Conservation (phyloP, 73 alveolate species). For the Paramecium tetraurelia region DNA sequence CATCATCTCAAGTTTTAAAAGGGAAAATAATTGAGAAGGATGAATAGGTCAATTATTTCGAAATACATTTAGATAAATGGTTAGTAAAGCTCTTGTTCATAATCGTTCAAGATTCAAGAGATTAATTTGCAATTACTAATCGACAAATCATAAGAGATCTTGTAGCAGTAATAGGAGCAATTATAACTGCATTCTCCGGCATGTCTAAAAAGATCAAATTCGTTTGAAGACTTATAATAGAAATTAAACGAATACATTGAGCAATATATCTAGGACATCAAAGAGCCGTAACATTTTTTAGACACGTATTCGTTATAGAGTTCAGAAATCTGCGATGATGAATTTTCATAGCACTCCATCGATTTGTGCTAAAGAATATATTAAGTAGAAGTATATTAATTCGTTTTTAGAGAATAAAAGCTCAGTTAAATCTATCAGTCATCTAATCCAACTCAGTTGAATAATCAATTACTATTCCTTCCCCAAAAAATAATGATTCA, state of each 20-base stretch:
- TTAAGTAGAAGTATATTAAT: neutral
- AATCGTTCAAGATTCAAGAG: neutral
- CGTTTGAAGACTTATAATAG: neutral
- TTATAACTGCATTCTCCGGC: neutral
- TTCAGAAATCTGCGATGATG: neutral
- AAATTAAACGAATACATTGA: neutral
- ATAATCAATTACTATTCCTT: neutral
- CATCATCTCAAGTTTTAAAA: neutral
- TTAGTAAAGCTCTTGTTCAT: neutral
- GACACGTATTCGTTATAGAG: neutral
- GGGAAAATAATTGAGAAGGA: neutral
- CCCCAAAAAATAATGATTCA: neutral
- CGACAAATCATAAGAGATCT: neutral
- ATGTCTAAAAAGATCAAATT: neutral
- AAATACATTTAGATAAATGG: neutral
- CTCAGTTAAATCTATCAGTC: neutral
- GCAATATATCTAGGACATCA: neutral
- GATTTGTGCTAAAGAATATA: neutral
- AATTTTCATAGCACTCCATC: neutral
- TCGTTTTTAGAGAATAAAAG: neutral
- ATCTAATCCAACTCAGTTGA: neutral
- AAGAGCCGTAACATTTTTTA: neutral
- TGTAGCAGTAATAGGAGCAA: neutral
- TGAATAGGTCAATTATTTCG: neutral
- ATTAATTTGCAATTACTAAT: neutral